Percentiles rank a stretch among this genome's conserved stretches.
Evolutionary conservation across 176 grass and related monocot genomes (phyloP).

Genomic region (Triticum urartu): DNA sequence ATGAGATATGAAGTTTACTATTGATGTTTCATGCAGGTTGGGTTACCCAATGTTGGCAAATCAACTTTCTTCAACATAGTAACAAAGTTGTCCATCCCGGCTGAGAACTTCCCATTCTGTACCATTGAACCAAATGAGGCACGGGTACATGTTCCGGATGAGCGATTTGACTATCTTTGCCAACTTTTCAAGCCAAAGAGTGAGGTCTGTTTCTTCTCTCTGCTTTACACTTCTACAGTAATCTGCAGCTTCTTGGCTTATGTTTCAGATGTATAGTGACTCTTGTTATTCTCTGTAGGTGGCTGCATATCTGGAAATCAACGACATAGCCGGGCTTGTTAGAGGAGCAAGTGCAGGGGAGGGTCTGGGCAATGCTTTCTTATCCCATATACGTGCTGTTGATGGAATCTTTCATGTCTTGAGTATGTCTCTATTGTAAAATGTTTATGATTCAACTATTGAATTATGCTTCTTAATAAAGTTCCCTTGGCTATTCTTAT

Average conservation of each 20-base stretch:
- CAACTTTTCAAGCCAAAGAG: slow-evolving; percentile 95
- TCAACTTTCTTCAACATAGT: slow-evolving; percentile 97
- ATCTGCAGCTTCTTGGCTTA: neutral
- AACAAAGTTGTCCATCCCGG: slow-evolving; percentile 90
- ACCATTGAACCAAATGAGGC: slow-evolving; percentile 98
- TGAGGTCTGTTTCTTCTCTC: slow-evolving; percentile 54
- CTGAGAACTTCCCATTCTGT: slow-evolving; percentile 98
- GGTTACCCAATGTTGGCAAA: slow-evolving; percentile 98
- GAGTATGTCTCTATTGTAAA: slow-evolving; percentile 54
- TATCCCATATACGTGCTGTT: slow-evolving; percentile 96
- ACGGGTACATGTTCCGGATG: slow-evolving; percentile 81
- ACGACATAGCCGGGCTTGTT: slow-evolving; percentile 95
- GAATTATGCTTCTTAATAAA: neutral
- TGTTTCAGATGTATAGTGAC: slow-evolving; percentile 3
- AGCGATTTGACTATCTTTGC: slow-evolving; percentile 96
- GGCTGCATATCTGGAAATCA: slow-evolving; percentile 85
- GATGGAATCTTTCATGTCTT: slow-evolving; percentile 99
- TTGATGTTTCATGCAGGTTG: slow-evolving; percentile 64
- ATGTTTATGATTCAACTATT: neutral
- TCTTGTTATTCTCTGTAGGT: slow-evolving; percentile 53
- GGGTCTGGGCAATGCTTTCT: slow-evolving; percentile 87
- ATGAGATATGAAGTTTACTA: neutral
- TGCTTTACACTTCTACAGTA: slow-evolving; percentile 1
- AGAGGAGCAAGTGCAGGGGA: slow-evolving; percentile 89
- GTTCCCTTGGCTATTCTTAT: neutral